Base-by-base conservation (phyloP, 805 yeast genomes). In the Barnettozyma sucrosica region DNA sequence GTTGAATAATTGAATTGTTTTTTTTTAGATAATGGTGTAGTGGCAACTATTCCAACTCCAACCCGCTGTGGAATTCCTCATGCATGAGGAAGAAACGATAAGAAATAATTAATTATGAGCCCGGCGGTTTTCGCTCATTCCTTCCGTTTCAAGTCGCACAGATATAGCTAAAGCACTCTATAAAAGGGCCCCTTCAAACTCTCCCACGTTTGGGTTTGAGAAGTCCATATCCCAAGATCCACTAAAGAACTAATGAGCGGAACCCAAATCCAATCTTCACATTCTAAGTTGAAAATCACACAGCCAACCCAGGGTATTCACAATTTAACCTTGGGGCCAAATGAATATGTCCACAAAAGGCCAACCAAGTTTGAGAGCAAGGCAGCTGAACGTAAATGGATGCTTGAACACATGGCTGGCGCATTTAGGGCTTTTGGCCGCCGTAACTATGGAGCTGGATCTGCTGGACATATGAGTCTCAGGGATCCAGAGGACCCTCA, bases 341-440 rank as follows among this genome's bases (percentile, higher is more conserved):
- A 47, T 26, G 52, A 65, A 8, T 76, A 69, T 41, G 81, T 82
- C 10, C 69, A 70, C 60, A 72, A 68, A n/a, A 58, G 73, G 10
- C 86, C 86, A 8, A 60, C 58, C 40, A 25, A 19, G 9, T 81
- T 81, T 55, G 67, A 67, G 7, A 76, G 76, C 55, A 71, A 73
- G 40, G 56, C 64, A 30, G 70, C 67, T 30, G 72, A 81, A 54
- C 67, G 86, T 50, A 67, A 72, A 57, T 79, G 80, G 78, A 65
- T 77, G 47, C 61, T 74, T 43, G 78, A 85, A 60, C 95, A 87
- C 57, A 79, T 84, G 83, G 95, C 95, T 2, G 93, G 83, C 30
- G 90, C 92, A 1, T 87, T 87, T 70, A 74, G 95, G 51, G 76
- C 84, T 1, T 85, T 88, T 63, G 89, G 87, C n/a, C 74, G 95